Evolutionary conservation across 805 yeast genomes (phyloP), one percentile per base, ranked within the genome.

Genomic region (Lipomyces sp.): DNA sequence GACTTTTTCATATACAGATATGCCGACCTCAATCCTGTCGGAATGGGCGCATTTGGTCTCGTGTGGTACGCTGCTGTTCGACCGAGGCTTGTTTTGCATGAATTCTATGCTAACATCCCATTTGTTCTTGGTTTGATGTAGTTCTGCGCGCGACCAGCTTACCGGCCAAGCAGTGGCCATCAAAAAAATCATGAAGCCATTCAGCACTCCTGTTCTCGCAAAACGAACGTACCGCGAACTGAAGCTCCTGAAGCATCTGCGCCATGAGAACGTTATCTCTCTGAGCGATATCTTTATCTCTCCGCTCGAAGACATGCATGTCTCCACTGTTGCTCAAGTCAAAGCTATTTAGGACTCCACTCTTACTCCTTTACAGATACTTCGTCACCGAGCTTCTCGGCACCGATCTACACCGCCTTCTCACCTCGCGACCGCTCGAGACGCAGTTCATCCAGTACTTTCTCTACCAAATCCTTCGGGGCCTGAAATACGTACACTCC

Each of bases 1-100:
- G 7, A 5, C 21, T 24, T 14, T 2, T 35, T 38, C 45, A 13
- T 21, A 4, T 38, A 18, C 45, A 73, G 96, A 59, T 93, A 93
- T 71, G 79, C 86, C 3, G 96, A 91, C 65, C 76, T 93, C 55
- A 91, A 89, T 65, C 98, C 99, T 1, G 96, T 93, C 44, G 99
- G 99, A 0, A 93, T 93, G 99, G 99, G 99, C 23, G 98, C 98
- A 6, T 93, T 93, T 67, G 99, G 99, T 4, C 77, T 93, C 18
- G 99, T 93, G 35, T 93, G 98, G 64, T 61, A 56, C 26, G 64
- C 37, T 7, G 18, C 24, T 13, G 16, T 22, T 11, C 34, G 21
- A 28, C 14, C n/a, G 10, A 22, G 14, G 35, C 6, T 8, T 5
- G 18, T 6, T 13, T 13, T n/a, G 13, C 8, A 7, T 23, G 10